Conservation (phyloP, 208 protist genomes). For the Acanthamoeba triangularis region DNA sequence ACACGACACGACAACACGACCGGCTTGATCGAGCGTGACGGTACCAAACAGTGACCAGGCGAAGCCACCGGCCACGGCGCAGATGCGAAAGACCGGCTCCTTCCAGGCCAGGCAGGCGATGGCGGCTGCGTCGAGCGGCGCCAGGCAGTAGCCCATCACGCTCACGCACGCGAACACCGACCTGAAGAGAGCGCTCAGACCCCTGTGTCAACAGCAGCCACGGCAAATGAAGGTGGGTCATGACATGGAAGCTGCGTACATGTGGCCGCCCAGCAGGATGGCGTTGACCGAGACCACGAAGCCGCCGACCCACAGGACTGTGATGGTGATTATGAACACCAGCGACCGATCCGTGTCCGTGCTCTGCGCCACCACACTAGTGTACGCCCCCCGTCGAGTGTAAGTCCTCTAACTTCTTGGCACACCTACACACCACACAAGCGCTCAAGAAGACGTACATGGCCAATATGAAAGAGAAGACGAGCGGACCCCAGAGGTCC, state of each 20-base stretch:
- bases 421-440: no score
- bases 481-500: constrained; percentile 85
- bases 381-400: not conserved
- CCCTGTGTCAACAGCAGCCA: not conserved
- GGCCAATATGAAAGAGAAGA: constrained; percentile 80
- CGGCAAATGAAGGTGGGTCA: no score
- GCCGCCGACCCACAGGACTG: constrained; percentile 83
- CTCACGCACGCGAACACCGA: constrained; percentile 86
- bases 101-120: constrained; percentile 74
- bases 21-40: not conserved
- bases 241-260: constrained; percentile 34
- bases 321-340: constrained; percentile 82
- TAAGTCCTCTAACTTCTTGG: not conserved
- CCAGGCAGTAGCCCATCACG: constrained; percentile 86
- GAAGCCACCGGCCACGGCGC: constrained; percentile 45
- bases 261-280: constrained; percentile 84
- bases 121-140: constrained; percentile 78
- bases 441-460: not conserved
- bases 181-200: not conserved
- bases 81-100: constrained; percentile 45
- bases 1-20: not conserved
- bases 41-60: constrained; percentile 72
- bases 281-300: constrained; percentile 83
- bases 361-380: not conserved
- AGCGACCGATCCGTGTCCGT: not conserved